These are phyloP conservation scores for Paraphaeosphaeria minitans DNA, from an alignment of 2,329 filamentous ascomycete species.

Conservation along the genomic window DNA sequence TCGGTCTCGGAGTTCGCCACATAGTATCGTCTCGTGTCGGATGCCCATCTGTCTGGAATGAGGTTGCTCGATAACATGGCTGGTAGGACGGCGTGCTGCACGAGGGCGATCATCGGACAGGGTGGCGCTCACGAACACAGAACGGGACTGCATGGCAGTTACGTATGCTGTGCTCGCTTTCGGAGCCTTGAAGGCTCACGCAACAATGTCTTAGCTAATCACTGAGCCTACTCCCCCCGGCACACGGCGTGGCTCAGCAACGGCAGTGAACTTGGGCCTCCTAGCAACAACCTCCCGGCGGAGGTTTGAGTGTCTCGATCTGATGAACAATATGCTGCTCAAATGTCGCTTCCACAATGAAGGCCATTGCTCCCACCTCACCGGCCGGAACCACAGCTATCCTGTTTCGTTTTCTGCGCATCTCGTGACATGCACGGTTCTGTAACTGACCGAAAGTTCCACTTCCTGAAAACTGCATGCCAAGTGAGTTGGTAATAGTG, in stretches of 20 bases:
- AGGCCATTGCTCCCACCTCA: background rate
- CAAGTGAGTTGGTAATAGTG: background rate
- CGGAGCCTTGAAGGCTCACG: background rate
- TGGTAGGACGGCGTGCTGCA: constrained; percentile 6
- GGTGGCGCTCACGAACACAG: constrained; percentile 1
- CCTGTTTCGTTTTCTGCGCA: background rate
- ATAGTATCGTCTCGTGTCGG: constrained; percentile 11
- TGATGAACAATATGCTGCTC: background rate
- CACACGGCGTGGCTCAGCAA: background rate
- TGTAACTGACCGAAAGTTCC: background rate
- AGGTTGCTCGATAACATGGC: constrained; percentile 8
- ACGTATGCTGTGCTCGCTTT: background rate
- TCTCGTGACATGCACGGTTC: background rate
- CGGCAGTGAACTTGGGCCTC: no score
- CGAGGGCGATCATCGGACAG: background rate
- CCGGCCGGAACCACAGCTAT: background rate
- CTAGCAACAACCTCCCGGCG: background rate
- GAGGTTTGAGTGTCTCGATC: background rate
- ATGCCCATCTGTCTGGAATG: constrained; percentile 8
- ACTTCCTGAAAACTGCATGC: background rate
- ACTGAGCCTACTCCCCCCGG: background rate
- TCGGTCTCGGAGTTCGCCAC: constrained; percentile 9
- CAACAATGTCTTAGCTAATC: background rate
- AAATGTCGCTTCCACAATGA: background rate
- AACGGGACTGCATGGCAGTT: constrained; percentile 9